Conservation (phyloP, 2,329 filamentous ascomycete species). For the Periconia sp. region DNA sequence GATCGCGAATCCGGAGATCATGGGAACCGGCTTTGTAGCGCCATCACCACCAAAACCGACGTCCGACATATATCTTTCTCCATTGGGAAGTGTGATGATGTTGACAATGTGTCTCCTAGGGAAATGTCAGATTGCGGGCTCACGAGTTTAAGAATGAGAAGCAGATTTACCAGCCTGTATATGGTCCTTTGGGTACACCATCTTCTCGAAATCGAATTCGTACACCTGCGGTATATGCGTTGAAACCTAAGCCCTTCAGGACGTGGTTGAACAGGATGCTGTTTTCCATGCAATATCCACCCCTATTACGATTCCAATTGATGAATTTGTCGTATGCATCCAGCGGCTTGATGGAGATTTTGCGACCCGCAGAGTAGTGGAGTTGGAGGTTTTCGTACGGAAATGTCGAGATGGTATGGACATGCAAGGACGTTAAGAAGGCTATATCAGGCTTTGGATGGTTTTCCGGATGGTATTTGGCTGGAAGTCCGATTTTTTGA, state of each 20-base stretch:
- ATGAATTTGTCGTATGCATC: slow-evolving; percentile 55
- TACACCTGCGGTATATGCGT: slow-evolving; percentile 58
- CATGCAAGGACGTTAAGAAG: slow-evolving; percentile 46
- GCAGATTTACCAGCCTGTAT: slow-evolving; percentile 49
- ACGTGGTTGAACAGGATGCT: slow-evolving; percentile 58
- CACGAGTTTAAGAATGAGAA: slow-evolving; percentile 17
- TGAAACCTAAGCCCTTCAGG: slow-evolving; percentile 55
- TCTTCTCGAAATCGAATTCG: slow-evolving; percentile 41
- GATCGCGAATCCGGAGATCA: slow-evolving; percentile 47
- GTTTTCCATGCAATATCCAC: slow-evolving; percentile 65
- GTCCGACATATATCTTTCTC: slow-evolving; percentile 58
- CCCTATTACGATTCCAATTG: slow-evolving; percentile 44
- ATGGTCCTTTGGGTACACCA: slow-evolving; percentile 43
- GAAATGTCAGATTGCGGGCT: neutral
- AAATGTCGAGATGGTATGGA: slow-evolving; percentile 53
- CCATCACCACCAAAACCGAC: slow-evolving; percentile 67
- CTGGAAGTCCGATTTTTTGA: slow-evolving; percentile 32
- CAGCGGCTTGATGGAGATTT: slow-evolving; percentile 49
- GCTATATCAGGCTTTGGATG: slow-evolving; percentile 24
- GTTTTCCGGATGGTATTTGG: slow-evolving; percentile 16
- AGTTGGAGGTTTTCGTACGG: slow-evolving; percentile 61
- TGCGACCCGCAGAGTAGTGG: slow-evolving; percentile 48
- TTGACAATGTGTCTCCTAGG: slow-evolving; percentile 61
- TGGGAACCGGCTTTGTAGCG: slow-evolving; percentile 58
- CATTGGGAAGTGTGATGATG: slow-evolving; percentile 58